Base-by-base conservation (phyloP, 805 yeast genomes). In the Diddensiella transvaalensis region DNA sequence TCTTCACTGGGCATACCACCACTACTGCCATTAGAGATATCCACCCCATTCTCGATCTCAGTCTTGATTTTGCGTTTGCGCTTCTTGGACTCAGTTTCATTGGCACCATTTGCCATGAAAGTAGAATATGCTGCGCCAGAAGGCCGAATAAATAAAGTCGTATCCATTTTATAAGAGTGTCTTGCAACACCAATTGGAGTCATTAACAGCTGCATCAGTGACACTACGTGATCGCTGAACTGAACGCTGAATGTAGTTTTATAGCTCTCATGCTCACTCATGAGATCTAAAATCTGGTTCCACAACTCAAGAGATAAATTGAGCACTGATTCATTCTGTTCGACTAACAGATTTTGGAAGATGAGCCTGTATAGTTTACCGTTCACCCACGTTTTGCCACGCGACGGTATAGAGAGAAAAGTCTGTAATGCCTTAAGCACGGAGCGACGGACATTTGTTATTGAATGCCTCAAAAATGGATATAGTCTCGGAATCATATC, bases 101-200 rank as follows among this genome's bases (percentile, higher is more conserved):
- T 37, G 24, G 24, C 30, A 6, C 10, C 38, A 37, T 24, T 46
- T 40, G 37, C 40, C 54, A 22, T 61, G 63, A 4, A 64, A 57
- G 37, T 62, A 59, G 5, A 54, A 55, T 61, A 65, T 1, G 73
- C 63, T 44, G 58, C 74, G 1, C 93, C 95, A 10, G 95, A 85
- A 0, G 97, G 96, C 54, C 86, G 79, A 61, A 91, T 69, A 37
- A 93, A 78, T 44, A 80, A 73, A n/a, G 74, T 70, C 0, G 85
- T 71, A 55, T 86, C 82, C 96, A 93, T 87, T 29, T 80, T 78
- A 65, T 87, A 93, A 58, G 83, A 86, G 63, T 84, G 86, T 54
- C 98, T 81, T 3, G 96, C 85, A 47, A 89, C 81, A 52, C 99
- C 99, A 50, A 93, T 85, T 2, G 99, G 99, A 0, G 98, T 91